Conservation (phyloP, 768 basidiomycete species). For the Collybiopsis confluens region DNA sequence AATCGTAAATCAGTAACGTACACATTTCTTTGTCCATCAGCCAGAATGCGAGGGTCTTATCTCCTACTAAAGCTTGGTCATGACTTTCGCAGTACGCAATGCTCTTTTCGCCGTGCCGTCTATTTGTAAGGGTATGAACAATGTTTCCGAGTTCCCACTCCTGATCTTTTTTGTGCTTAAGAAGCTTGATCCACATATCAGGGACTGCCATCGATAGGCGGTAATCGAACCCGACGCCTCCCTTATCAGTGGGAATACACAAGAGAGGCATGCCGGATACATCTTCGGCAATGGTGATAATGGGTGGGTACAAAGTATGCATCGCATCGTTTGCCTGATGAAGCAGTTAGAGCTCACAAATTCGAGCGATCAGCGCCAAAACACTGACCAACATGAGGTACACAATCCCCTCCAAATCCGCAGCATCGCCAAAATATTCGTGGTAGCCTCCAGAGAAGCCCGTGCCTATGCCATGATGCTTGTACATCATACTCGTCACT, state of each 20-base stretch:
- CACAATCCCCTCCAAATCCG: constrained; percentile 86
- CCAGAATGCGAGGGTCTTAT: constrained; percentile 99
- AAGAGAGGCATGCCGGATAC: constrained; percentile 99
- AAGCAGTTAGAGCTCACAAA: constrained; percentile 9
- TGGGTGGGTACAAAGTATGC: constrained; percentile 72
- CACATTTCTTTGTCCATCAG: constrained; percentile 99
- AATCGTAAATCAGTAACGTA: constrained; percentile 32
- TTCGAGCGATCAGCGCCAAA: neutral
- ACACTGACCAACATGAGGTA: constrained; percentile 92
- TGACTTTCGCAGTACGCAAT: constrained; percentile 95
- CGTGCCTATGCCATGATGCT: constrained; percentile 95
- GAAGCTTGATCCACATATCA: constrained; percentile 99
- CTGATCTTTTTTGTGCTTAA: constrained; percentile 86
- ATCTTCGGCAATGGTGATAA: constrained; percentile 95
- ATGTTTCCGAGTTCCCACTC: constrained; percentile 88
- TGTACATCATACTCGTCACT: constrained; percentile 99
- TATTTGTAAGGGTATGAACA: constrained; percentile 84
- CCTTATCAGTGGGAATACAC: constrained; percentile 69
- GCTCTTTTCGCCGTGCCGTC: constrained; percentile 85
- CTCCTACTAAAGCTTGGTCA: constrained; percentile 96
- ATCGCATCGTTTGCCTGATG: constrained; percentile 91
- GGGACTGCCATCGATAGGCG: constrained; percentile 97
- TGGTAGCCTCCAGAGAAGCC: constrained; percentile 98
- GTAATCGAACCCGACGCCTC: constrained; percentile 97
- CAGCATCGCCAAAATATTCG: constrained; percentile 88